Evolutionary conservation across 371 early-diverging fungal species (phyloP).

Genomic region (Haplosporangium sp.): DNA sequence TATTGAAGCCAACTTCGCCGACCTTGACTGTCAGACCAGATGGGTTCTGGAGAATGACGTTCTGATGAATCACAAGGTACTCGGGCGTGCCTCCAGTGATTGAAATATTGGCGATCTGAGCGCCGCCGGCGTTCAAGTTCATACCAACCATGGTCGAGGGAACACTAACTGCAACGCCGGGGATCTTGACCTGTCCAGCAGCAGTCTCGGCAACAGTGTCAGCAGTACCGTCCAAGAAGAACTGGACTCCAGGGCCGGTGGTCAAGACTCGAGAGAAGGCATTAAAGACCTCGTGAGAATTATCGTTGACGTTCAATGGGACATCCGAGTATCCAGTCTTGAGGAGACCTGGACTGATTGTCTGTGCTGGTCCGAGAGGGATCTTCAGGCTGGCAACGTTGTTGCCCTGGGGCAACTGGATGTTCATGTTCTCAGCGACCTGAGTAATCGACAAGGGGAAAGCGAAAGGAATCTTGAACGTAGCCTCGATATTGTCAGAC

Average conservation of each 20-base stretch:
- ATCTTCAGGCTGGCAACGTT: slow-evolving; percentile 57
- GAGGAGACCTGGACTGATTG: slow-evolving; percentile 52
- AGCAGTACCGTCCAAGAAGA: slow-evolving; percentile 61
- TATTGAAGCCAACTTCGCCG: slow-evolving; percentile 61
- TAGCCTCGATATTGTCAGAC: slow-evolving; percentile 59
- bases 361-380: slow-evolving; percentile 57
- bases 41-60: slow-evolving; percentile 59
- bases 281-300: slow-evolving; percentile 55
- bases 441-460: slow-evolving; percentile 60
- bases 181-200: slow-evolving; percentile 60
- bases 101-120: slow-evolving; percentile 54
- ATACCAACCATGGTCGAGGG: slow-evolving; percentile 61
- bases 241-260: slow-evolving; percentile 47
- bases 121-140: slow-evolving; percentile 49
- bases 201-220: slow-evolving; percentile 62
- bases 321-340: slow-evolving; percentile 45
- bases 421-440: slow-evolving; percentile 58
- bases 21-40: slow-evolving; percentile 62
- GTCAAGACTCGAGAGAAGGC: slow-evolving; percentile 59
- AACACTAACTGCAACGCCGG: slow-evolving; percentile 59
- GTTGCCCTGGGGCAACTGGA: slow-evolving; percentile 35
- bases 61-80: slow-evolving; percentile 55
- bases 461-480: slow-evolving; percentile 65
- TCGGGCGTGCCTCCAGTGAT: slow-evolving; percentile 59
- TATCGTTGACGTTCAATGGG: slow-evolving; percentile 54